phyloP scores from a whole-genome alignment of 2,329 filamentous ascomycete genomes.

The Purpureocillium lavendulum region DNA sequence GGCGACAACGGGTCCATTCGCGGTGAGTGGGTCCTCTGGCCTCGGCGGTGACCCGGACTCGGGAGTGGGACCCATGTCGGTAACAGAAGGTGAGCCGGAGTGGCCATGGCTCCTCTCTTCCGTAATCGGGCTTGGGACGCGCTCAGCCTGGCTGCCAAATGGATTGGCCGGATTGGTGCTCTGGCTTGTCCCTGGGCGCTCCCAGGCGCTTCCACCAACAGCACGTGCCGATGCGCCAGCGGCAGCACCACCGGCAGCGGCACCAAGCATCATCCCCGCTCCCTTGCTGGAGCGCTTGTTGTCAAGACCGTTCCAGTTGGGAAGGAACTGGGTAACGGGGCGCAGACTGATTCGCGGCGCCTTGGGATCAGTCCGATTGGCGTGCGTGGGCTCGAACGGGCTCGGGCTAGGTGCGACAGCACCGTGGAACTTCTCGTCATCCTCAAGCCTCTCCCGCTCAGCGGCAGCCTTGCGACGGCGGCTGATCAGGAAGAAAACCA shows the following conservation, averaged over 20 bases:
- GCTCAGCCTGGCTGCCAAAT: constrained; percentile 57
- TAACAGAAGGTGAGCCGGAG: constrained; percentile 13
- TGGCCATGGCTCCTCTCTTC: constrained; percentile 19
- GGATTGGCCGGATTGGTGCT: constrained; percentile 56
- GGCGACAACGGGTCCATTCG: constrained; percentile 27
- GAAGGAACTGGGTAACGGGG: constrained; percentile 76
- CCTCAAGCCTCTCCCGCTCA: constrained; percentile 32
- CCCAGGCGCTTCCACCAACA: constrained; percentile 33
- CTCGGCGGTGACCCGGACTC: background rate
- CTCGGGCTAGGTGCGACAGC: constrained; percentile 21
- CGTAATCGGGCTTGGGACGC: constrained; percentile 30
- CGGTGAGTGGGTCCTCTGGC: constrained; percentile 25
- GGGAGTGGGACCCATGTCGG: background rate
- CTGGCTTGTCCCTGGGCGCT: constrained; percentile 36
- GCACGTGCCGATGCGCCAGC: constrained; percentile 7
- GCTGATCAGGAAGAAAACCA: constrained; percentile 64
- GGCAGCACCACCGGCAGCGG: constrained; percentile 12
- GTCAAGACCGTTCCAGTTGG: constrained; percentile 42
- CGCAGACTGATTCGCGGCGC: constrained; percentile 80
- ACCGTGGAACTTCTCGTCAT: constrained; percentile 53
- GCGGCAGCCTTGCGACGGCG: constrained; percentile 58
- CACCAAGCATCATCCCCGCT: constrained; percentile 29
- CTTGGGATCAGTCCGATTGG: constrained; percentile 26
- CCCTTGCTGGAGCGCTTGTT: constrained; percentile 39
- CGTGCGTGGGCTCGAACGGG: constrained; percentile 6